Evolutionary conservation across 805 yeast genomes (phyloP).

Genomic region (Sporopachydermia quercuum): DNA sequence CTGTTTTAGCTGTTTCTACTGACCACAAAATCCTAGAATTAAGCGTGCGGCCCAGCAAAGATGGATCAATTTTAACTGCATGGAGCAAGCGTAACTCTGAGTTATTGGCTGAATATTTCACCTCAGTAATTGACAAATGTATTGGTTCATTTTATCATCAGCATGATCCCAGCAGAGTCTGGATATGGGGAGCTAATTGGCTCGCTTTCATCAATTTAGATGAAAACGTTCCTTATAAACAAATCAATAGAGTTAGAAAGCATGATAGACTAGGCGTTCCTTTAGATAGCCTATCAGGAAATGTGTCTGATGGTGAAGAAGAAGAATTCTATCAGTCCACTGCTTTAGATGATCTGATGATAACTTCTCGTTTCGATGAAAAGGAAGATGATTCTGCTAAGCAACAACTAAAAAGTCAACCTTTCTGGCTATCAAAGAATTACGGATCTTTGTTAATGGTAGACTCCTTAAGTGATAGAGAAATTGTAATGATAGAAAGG

Average conservation of each 20-base stretch:
- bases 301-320: conserved; percentile 12
- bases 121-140: conserved; percentile 46
- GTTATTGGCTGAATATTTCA: conserved; percentile 51
- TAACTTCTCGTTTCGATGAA: conserved; percentile 16
- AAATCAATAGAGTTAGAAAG: conserved; percentile 22
- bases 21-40: conserved; percentile 70
- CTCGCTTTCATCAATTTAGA: conserved; percentile 56
- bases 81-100: conserved; percentile 79
- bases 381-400: conserved; percentile 15
- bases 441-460: conserved; percentile 60
- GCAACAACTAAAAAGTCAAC: conserved; percentile 16
- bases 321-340: conserved; percentile 5
- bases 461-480: conserved; percentile 36
- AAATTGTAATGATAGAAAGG: conserved; percentile 63
- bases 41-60: conserved; percentile 19
- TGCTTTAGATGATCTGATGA: conserved; percentile 7
- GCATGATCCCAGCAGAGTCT: conserved; percentile 29
- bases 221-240: conserved; percentile 31
- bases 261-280: conserved; percentile 29
- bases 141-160: conserved; percentile 50
- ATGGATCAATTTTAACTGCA: conserved; percentile 26
- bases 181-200: conserved; percentile 89
- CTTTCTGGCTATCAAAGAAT: conserved; percentile 65
- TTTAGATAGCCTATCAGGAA: conserved; percentile 17
- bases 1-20: conserved; percentile 51